Conservation (phyloP, 345 rosid genomes). For the Eutrema japonicum region DNA sequence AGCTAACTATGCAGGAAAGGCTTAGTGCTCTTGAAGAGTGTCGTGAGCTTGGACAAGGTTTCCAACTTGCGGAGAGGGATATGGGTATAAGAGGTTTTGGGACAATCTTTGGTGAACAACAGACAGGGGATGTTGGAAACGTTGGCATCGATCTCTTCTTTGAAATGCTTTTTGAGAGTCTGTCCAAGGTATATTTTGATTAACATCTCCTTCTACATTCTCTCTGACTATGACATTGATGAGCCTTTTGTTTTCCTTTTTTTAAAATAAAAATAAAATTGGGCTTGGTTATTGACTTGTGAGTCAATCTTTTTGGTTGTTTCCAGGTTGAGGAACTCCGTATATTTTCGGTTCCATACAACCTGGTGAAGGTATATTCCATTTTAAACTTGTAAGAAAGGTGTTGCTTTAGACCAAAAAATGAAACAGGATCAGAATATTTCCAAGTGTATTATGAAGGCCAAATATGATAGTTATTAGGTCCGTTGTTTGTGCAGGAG, state of each 20-base stretch:
- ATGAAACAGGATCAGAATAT: constrained; percentile 20
- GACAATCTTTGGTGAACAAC: constrained; percentile 96
- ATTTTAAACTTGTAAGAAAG: constrained; percentile 21
- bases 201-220: constrained; percentile 26
- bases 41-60: constrained; percentile 96
- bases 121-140: constrained; percentile 97
- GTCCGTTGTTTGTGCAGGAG: constrained; percentile 22
- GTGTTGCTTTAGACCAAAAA: constrained; percentile 14
- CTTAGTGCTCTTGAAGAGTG: constrained; percentile 89
- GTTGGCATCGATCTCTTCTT: constrained; percentile 95
- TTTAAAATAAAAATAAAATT: not conserved
- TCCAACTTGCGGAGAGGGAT: constrained; percentile 96
- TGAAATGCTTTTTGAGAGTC: constrained; percentile 97
- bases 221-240: constrained; percentile 13
- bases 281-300: constrained; percentile 41
- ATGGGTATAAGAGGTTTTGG: constrained; percentile 99
- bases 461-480: constrained; percentile 13
- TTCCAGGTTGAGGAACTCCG: constrained; percentile 89
- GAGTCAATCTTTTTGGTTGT: constrained; percentile 35
- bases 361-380: constrained; percentile 72
- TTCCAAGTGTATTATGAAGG: constrained; percentile 18
- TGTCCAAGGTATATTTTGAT: constrained; percentile 68
- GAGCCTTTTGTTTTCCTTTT: constrained; percentile 10
- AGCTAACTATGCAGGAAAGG: constrained; percentile 69
- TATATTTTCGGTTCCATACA: constrained; percentile 68